These are phyloP conservation scores for Pisolithus thermaeus DNA, from an alignment of 1,284 basidiomycete species.

Conservation along the genomic window DNA sequence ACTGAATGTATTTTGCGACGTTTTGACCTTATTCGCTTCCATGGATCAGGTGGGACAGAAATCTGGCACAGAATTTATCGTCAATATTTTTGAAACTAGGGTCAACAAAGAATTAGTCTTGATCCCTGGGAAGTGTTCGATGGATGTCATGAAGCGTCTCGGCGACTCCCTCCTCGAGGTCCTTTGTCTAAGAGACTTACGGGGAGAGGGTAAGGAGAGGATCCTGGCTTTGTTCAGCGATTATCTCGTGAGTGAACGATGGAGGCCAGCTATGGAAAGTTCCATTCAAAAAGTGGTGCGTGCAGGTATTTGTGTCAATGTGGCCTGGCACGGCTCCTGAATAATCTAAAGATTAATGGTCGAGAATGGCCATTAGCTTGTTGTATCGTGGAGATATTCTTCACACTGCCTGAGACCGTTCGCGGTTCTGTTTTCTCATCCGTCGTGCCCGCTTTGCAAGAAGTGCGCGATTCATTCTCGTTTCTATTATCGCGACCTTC, in stretches of 20 bases:
- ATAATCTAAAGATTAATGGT: slow-evolving; percentile 33
- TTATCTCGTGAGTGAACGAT: slow-evolving; percentile 39
- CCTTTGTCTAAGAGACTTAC: slow-evolving; percentile 31
- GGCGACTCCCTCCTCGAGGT: slow-evolving; percentile 39
- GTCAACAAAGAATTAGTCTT: slow-evolving; percentile 1
- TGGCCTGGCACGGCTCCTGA: slow-evolving; percentile 2
- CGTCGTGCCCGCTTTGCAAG: slow-evolving; percentile 46
- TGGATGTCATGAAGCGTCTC: slow-evolving; percentile 24
- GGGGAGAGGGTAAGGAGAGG: background rate
- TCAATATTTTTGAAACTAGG: background rate
- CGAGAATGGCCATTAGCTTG: slow-evolving; percentile 39
- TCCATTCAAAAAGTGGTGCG: slow-evolving; percentile 39
- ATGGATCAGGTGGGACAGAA: background rate
- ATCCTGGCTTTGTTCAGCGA: slow-evolving; percentile 18
- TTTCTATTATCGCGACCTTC: slow-evolving; percentile 18
- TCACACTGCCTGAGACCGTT: slow-evolving; percentile 42
- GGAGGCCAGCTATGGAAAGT: slow-evolving; percentile 40
- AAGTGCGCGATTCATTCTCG: slow-evolving; percentile 35
- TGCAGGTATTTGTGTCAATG: background rate
- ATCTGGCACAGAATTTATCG: background rate
- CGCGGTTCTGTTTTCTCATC: slow-evolving; percentile 33
- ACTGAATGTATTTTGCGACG: slow-evolving; percentile 31
- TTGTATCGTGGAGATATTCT: slow-evolving; percentile 35
- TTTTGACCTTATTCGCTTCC: background rate
- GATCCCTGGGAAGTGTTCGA: slow-evolving; percentile 18